A percentile compares a stretch with the other conserved stretches of the same genome.
Evolutionary conservation across 164 flowering plant species (phyloP).

Genomic region (Cinnamomum chago): DNA sequence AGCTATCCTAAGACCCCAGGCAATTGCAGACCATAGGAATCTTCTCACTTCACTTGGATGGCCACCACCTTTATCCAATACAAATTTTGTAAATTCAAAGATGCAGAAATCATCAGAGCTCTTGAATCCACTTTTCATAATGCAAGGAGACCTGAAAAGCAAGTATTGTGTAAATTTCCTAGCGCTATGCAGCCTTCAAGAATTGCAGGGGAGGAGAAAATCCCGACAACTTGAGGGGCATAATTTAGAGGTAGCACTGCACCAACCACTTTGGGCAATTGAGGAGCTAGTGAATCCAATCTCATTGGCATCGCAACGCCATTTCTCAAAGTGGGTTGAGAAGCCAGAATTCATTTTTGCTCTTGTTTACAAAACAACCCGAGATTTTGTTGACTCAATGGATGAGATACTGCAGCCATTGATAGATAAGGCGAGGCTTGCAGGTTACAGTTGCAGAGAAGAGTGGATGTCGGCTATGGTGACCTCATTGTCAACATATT

Average conservation of each 20-base stretch:
- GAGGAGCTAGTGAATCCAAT: slow-evolving; percentile 96
- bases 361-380: slow-evolving; percentile 72
- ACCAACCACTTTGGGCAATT: slow-evolving; percentile 92
- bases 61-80: slow-evolving; percentile 81
- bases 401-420: slow-evolving; percentile 95
- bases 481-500: slow-evolving; percentile 57
- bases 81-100: slow-evolving; percentile 37
- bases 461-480: slow-evolving; percentile 98
- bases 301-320: slow-evolving; percentile 59
- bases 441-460: slow-evolving; percentile 95
- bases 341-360: slow-evolving; percentile 93
- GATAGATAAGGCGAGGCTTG: slow-evolving; percentile 84
- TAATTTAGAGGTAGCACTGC: slow-evolving; percentile 41
- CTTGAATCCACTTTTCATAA: slow-evolving; percentile 68
- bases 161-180: slow-evolving; percentile 77
- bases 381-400: slow-evolving; percentile 87
- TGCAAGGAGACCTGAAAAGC: slow-evolving; percentile 77
- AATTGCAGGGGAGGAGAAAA: slow-evolving; percentile 69
- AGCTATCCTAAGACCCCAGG: slow-evolving; percentile 88
- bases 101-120: slow-evolving; percentile 35
- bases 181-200: slow-evolving; percentile 79
- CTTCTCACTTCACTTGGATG: slow-evolving; percentile 92
- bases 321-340: slow-evolving; percentile 85
- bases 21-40: slow-evolving; percentile 80
- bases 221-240: slow-evolving; percentile 74